phyloP scores from a whole-genome alignment of 2,329 filamentous ascomycete genomes.

The Colletotrichum chrysophilum region DNA sequence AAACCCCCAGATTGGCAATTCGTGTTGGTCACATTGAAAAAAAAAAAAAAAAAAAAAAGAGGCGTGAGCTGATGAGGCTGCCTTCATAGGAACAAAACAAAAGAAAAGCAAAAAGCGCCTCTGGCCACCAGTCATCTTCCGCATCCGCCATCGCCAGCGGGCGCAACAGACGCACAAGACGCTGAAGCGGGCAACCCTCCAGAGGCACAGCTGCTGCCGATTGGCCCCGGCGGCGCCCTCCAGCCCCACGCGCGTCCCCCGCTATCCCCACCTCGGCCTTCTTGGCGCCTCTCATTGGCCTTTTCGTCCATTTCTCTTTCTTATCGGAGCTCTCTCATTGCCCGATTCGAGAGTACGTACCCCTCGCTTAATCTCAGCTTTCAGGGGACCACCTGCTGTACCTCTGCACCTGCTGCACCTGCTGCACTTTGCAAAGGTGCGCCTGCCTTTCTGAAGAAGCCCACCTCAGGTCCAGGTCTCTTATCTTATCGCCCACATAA shows the following conservation, averaged over 20 bases:
- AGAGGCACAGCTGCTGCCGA: not conserved
- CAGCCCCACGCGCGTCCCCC: not conserved
- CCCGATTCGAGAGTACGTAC: constrained; percentile 1
- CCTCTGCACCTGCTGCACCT: not conserved
- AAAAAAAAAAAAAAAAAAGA: not conserved
- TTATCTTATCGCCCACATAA: constrained; percentile 4
- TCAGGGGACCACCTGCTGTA: not conserved
- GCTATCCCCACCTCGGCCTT: not conserved
- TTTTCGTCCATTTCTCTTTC: not conserved
- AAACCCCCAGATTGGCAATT: not conserved
- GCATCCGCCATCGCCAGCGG: constrained; percentile 9
- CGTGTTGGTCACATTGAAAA: not conserved
- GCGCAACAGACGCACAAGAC: constrained; percentile 16
- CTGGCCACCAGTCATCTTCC: not conserved
- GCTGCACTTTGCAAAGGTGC: not conserved
- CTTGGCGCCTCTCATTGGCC: not conserved
- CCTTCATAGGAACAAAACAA: not conserved
- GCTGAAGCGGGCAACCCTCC: not conserved
- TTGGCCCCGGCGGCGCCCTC: not conserved
- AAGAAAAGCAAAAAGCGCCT: not conserved
- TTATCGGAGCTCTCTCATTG: not conserved
- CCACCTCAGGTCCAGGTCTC: not conserved
- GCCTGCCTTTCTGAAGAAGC: not conserved
- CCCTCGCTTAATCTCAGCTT: not conserved
- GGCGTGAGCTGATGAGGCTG: not conserved